Percentiles rank a stretch among this genome's conserved stretches.
These are phyloP conservation scores for Populus deltoides DNA, from an alignment of 345 rosid species.

Conservation along the genomic window DNA sequence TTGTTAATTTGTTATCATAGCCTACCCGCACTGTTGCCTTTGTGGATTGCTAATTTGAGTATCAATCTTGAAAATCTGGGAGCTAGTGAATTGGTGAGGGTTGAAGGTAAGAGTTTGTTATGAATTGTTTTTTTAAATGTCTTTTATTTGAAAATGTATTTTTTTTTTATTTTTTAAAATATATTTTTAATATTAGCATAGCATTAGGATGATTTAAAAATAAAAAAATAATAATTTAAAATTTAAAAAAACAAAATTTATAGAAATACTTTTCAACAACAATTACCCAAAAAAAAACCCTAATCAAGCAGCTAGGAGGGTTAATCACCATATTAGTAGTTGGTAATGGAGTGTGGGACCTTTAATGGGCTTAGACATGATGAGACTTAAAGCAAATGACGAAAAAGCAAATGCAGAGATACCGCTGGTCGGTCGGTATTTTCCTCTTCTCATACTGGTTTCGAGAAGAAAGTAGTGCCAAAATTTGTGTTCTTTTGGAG, in stretches of 20 bases:
- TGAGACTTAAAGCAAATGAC: constrained; percentile 9
- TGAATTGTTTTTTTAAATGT: no score
- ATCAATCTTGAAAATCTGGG: not conserved
- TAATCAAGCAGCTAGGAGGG: not conserved
- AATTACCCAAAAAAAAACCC: no score
- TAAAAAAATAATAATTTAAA: no score
- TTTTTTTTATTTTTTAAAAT: no score
- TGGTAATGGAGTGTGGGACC: not conserved
- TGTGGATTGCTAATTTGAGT: not conserved
- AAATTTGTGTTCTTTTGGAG: constrained; percentile 1
- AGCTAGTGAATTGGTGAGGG: not conserved
- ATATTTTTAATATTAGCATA: no score
- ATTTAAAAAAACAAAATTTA: no score
- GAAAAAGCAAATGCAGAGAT: not conserved
- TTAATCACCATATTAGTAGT: no score
- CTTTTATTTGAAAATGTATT: no score
- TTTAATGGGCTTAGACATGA: constrained; percentile 5
- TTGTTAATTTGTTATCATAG: not conserved
- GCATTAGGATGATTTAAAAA: no score
- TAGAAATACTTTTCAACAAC: no score
- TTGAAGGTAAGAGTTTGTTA: no score
- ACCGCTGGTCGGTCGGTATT: not conserved
- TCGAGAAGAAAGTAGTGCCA: not conserved
- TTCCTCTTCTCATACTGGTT: not conserved
- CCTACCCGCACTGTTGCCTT: not conserved